A percentile compares a stretch with the other conserved stretches of the same genome.
Evolutionary conservation across 768 basidiomycete genomes (phyloP).

Genomic region (Pleurotus salmoneostramineus): DNA sequence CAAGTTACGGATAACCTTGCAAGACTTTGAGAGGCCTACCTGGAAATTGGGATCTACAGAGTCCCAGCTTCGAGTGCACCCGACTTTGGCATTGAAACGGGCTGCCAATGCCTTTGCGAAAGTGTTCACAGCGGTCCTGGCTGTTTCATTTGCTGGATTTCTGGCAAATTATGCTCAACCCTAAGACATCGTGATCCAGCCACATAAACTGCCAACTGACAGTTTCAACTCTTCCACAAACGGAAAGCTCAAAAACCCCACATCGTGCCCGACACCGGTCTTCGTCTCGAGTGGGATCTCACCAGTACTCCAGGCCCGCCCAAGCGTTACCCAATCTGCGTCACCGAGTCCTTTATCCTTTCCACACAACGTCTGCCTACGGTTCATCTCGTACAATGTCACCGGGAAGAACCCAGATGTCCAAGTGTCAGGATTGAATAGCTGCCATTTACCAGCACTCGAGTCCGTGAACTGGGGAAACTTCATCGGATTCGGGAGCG

Average conservation of each 20-base stretch:
- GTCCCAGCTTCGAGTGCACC: constrained; percentile 72
- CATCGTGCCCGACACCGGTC: constrained; percentile 59
- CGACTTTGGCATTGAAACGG: constrained; percentile 55
- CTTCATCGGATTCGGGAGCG: constrained; percentile 35
- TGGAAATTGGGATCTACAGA: constrained; percentile 55
- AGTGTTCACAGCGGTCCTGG: constrained; percentile 47
- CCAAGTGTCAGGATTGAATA: constrained; percentile 56
- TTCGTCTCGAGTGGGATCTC: constrained; percentile 44
- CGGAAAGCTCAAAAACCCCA: constrained; percentile 69
- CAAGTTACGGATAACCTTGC: background rate
- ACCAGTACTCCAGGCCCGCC: constrained; percentile 45
- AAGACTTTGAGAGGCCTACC: constrained; percentile 23
- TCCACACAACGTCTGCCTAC: constrained; percentile 45
- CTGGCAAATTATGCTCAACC: constrained; percentile 24
- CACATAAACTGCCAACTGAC: constrained; percentile 31
- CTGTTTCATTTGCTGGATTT: constrained; percentile 54
- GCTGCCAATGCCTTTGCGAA: constrained; percentile 55
- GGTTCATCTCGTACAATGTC: constrained; percentile 55
- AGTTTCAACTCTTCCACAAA: constrained; percentile 58
- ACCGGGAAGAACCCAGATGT: constrained; percentile 67
- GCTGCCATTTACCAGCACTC: constrained; percentile 44
- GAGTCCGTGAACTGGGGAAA: constrained; percentile 63
- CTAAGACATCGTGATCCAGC: background rate
- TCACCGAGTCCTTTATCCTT: constrained; percentile 30
- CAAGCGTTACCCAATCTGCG: constrained; percentile 57